phyloP scores from a whole-genome alignment of 2,329 filamentous ascomycete species.

The Metarhizium guizhouense region DNA sequence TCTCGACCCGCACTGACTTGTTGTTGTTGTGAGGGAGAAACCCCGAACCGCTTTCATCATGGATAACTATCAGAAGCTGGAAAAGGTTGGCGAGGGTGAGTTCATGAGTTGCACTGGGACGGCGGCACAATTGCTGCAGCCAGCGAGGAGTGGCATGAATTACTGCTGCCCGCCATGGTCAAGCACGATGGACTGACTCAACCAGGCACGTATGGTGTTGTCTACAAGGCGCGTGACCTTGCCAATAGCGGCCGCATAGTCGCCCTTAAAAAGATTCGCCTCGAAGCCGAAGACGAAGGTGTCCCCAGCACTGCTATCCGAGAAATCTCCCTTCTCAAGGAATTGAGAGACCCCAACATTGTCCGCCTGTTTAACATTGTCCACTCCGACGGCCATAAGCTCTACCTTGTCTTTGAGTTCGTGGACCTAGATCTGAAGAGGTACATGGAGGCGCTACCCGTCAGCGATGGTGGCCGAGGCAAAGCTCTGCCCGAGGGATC shows the following conservation, averaged over 20 bases:
- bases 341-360: conserved; percentile 89
- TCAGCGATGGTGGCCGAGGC: conserved; percentile 75
- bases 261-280: conserved; percentile 88
- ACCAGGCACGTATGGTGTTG: conserved; percentile 87
- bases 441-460: conserved; percentile 87
- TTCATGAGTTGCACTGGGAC: conserved; percentile 2
- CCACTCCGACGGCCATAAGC: conserved; percentile 87
- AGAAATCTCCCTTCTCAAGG: conserved; percentile 88
- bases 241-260: conserved; percentile 76
- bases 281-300: conserved; percentile 91
- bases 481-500: conserved; percentile 77
- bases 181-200: not conserved
- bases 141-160: not conserved
- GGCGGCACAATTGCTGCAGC: not conserved
- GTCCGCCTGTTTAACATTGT: conserved; percentile 85
- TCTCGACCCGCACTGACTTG: not conserved
- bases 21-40: not conserved
- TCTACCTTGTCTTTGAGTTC: conserved; percentile 89
- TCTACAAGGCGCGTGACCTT: conserved; percentile 89
- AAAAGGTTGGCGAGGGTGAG: conserved; percentile 92
- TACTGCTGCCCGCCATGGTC: not conserved
- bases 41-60: conserved; percentile 34
- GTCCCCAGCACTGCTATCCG: conserved; percentile 89
- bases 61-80: conserved; percentile 95
- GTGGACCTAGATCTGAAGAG: conserved; percentile 90